Percentiles rank a stretch among this genome's conserved stretches.
phyloP scores from a whole-genome alignment of 768 basidiomycete species.

The Trametes gibbosa region DNA sequence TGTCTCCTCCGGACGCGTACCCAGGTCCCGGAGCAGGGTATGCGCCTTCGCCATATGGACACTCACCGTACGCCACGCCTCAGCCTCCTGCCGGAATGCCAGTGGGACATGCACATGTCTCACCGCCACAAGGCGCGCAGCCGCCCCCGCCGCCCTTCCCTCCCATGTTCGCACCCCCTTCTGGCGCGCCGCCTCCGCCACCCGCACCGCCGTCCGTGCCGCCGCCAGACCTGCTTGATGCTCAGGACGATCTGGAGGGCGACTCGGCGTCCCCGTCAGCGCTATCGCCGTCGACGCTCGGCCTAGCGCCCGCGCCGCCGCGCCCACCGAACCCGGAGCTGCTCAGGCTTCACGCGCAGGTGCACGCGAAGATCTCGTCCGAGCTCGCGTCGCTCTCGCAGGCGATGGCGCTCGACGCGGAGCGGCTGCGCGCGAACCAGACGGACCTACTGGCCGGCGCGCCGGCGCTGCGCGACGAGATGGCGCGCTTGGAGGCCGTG shows the following conservation, averaged over 20 bases:
- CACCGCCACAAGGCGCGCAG: conserved; percentile 23
- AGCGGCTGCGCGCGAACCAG: conserved; percentile 78
- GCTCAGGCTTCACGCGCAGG: conserved; percentile 70
- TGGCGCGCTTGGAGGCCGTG: conserved; percentile 91
- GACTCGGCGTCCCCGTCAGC: conserved; percentile 11
- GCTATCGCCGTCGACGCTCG: conserved; percentile 26
- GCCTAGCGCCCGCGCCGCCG: conserved; percentile 50
- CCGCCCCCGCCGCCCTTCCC: conserved; percentile 14
- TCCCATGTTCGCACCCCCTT: conserved; percentile 7
- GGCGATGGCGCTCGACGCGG: conserved; percentile 61
- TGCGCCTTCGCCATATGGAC: conserved; percentile 27
- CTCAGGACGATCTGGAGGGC: conserved; percentile 45
- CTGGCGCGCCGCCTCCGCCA: conserved; percentile 15
- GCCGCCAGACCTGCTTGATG: conserved; percentile 61
- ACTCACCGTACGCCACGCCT: conserved; percentile 25
- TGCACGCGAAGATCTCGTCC: conserved; percentile 71
- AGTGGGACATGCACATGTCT: conserved; percentile 21
- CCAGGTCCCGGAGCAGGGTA: conserved; percentile 12
- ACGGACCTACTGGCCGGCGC: conserved; percentile 84
- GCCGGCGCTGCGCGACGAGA: conserved; percentile 95
- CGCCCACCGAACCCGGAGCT: conserved; percentile 91
- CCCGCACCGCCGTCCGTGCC: conserved; percentile 24
- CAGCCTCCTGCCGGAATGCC: conserved; percentile 25
- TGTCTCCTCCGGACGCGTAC: conserved; percentile 3
- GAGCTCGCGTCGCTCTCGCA: conserved; percentile 71